These are phyloP conservation scores for Ceratobasidium sp. DNA, from an alignment of 1,284 basidiomycete species.

Conservation along the genomic window DNA sequence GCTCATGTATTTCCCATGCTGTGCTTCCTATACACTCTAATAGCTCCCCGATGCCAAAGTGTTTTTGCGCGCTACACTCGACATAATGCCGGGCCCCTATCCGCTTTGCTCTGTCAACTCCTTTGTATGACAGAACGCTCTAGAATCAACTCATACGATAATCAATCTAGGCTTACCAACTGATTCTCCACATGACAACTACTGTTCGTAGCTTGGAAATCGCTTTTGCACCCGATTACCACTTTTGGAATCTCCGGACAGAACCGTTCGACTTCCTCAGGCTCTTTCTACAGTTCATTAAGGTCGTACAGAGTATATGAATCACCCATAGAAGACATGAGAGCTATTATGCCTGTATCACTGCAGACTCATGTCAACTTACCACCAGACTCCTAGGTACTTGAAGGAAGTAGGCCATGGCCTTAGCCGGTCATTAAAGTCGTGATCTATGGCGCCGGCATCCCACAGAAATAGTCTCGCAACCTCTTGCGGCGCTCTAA, in stretches of 20 bases:
- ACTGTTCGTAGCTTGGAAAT: background rate
- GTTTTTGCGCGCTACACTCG: conserved; percentile 22
- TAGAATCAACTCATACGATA: background rate
- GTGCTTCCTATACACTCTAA: background rate
- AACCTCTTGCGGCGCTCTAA: background rate
- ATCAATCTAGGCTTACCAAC: background rate
- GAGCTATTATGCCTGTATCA: conserved; percentile 18
- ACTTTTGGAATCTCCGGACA: conserved; percentile 11
- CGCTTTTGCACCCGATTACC: conserved; percentile 33
- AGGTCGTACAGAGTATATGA: background rate
- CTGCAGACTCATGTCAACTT: background rate
- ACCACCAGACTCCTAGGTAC: background rate
- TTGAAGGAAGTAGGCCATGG: background rate
- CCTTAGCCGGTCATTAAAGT: background rate
- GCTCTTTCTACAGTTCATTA: background rate
- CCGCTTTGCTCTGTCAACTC: conserved; percentile 8
- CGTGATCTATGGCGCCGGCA: background rate
- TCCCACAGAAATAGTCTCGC: background rate
- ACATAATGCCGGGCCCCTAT: conserved; percentile 33
- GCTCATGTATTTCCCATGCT: conserved; percentile 27
- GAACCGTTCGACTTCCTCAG: background rate
- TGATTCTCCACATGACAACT: background rate
- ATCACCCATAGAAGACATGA: conserved; percentile 12
- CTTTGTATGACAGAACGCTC: background rate
- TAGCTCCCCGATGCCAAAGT: conserved; percentile 8